phyloP scores from a whole-genome alignment of 768 basidiomycete genomes.

The Lentinula sp. region DNA sequence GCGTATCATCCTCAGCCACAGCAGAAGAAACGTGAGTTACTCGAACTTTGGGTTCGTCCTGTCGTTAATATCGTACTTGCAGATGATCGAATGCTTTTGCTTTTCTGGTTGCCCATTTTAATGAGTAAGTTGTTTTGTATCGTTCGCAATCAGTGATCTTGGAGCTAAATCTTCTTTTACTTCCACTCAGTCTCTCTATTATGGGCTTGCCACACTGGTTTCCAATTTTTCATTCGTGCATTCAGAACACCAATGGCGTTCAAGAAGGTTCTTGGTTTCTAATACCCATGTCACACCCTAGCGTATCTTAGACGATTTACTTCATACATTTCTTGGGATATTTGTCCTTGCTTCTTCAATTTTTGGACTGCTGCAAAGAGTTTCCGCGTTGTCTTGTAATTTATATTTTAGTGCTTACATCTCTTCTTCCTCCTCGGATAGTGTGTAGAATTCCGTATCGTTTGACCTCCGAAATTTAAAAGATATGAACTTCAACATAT shows the following conservation, averaged over 20 bases:
- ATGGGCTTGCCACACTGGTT: slow-evolving; percentile 52
- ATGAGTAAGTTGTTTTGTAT: slow-evolving; percentile 46
- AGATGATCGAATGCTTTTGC: slow-evolving; percentile 82
- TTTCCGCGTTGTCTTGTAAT: not conserved
- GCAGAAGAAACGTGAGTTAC: slow-evolving; percentile 63
- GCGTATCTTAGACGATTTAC: not conserved
- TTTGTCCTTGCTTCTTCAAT: not conserved
- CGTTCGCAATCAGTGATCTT: not conserved
- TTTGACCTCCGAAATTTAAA: too few species aligned
- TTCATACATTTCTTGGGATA: not conserved
- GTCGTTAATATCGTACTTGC: slow-evolving; percentile 9
- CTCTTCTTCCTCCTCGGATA: not conserved
- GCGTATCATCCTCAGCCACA: slow-evolving; percentile 54
- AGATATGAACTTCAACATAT: too few species aligned
- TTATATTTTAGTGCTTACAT: not conserved
- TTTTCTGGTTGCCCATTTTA: slow-evolving; percentile 86
- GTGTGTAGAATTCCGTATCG: not conserved
- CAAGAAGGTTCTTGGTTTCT: slow-evolving; percentile 32
- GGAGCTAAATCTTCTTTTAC: not conserved
- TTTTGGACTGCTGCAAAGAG: not conserved
- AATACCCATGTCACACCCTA: slow-evolving; percentile 10
- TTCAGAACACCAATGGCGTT: slow-evolving; percentile 42
- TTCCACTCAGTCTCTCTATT: slow-evolving; percentile 45
- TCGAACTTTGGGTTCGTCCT: not conserved
- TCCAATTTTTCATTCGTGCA: slow-evolving; percentile 45